A percentile compares a stretch with the other conserved stretches of the same genome.
Evolutionary conservation across 495 filamentous ascomycete genomes (phyloP).

Genomic region (Daldinia loculata): DNA sequence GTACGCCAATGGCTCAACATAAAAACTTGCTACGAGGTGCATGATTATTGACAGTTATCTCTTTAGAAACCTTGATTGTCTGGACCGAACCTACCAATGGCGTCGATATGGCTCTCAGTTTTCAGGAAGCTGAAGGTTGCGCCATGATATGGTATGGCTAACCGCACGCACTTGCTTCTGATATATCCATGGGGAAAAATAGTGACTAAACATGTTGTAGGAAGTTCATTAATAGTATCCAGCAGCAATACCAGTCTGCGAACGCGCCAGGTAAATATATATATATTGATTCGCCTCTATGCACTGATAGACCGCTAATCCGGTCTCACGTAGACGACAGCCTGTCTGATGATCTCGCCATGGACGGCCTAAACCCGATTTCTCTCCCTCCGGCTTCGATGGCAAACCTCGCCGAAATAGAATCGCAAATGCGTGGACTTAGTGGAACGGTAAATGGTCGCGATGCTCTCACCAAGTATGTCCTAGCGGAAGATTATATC

Average conservation of each 20-base stretch:
- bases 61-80: constrained; percentile 91
- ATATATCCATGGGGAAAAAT: neutral
- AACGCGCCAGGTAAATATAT: constrained; percentile 39
- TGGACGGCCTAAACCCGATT: constrained; percentile 73
- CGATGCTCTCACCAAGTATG: constrained; percentile 87
- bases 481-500: constrained; percentile 87
- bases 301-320: constrained; percentile 6
- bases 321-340: constrained; percentile 74
- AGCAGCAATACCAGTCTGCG: constrained; percentile 61
- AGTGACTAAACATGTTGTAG: constrained; percentile 55
- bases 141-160: constrained; percentile 80
- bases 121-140: constrained; percentile 97
- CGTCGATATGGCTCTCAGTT: constrained; percentile 97
- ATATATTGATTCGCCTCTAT: constrained; percentile 14
- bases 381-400: constrained; percentile 81
- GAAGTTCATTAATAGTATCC: constrained; percentile 90
- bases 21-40: neutral
- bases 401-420: constrained; percentile 81
- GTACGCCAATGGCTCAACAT: constrained; percentile 57
- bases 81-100: constrained; percentile 88
- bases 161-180: constrained; percentile 31
- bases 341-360: constrained; percentile 81
- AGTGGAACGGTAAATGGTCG: constrained; percentile 78
- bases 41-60: constrained; percentile 40
- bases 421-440: constrained; percentile 78